Percentiles rank a stretch among this genome's conserved stretches.
Conservation (phyloP, 371 early-diverging fungal species). For the Apophysomyces sp. region DNA sequence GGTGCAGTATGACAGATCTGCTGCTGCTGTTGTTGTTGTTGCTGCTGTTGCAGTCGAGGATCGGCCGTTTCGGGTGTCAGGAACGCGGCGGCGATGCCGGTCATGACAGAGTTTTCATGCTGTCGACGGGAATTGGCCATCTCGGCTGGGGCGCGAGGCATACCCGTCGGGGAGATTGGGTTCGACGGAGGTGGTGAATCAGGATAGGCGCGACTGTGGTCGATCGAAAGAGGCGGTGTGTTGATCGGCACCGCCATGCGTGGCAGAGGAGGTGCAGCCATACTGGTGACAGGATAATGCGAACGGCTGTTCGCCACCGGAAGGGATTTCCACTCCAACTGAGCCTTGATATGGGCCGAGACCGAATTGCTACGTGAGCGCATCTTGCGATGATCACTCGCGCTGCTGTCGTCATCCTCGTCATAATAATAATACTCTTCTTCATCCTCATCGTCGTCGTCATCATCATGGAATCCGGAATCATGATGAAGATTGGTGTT, state of each 20-base stretch:
- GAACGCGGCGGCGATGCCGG: slow-evolving; percentile 40
- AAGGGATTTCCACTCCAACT: background rate
- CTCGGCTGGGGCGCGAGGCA: slow-evolving; percentile 39
- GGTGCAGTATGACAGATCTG: slow-evolving; percentile 11
- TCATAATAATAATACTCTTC: slow-evolving; percentile 44
- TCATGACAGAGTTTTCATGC: slow-evolving; percentile 35
- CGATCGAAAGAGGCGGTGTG: slow-evolving; percentile 8
- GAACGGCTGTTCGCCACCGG: slow-evolving; percentile 5
- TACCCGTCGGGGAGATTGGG: slow-evolving; percentile 61
- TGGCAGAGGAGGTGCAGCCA: slow-evolving; percentile 39
- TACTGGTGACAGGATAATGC: slow-evolving; percentile 21
- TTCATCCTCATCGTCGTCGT: slow-evolving; percentile 42
- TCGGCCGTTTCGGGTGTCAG: slow-evolving; percentile 29
- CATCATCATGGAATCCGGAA: slow-evolving; percentile 31
- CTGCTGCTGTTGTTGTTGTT: no score
- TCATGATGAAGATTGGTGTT: slow-evolving; percentile 24
- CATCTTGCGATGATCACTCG: slow-evolving; percentile 16
- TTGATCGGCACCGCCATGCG: slow-evolving; percentile 27
- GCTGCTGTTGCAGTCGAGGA: slow-evolving; percentile 6
- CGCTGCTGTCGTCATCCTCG: slow-evolving; percentile 23
- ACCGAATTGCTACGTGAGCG: slow-evolving; percentile 27
- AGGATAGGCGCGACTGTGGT: slow-evolving; percentile 49
- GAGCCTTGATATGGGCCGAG: slow-evolving; percentile 28
- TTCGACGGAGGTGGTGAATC: slow-evolving; percentile 64
- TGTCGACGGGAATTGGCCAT: slow-evolving; percentile 28